Evolutionary conservation across 306 rosid genomes (phyloP).

Genomic region (Alnus rubra): DNA sequence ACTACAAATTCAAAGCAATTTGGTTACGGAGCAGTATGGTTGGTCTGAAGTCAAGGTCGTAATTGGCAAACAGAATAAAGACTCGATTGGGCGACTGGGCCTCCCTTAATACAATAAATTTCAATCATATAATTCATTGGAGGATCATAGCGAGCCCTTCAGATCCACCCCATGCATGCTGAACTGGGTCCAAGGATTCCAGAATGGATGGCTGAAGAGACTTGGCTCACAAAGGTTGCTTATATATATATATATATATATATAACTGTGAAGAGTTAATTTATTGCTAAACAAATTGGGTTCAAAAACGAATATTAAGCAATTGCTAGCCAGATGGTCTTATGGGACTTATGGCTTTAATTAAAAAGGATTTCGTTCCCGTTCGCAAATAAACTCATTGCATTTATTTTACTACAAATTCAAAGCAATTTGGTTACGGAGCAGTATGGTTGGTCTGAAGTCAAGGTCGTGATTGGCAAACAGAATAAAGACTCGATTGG

Average conservation of each 20-base stretch:
- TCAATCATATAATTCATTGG: neutral
- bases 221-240: too few relatives aligned
- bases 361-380: too few relatives aligned
- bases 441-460: neutral
- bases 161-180: neutral
- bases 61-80: neutral
- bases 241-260: too few relatives aligned
- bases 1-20: too few relatives aligned
- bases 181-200: neutral
- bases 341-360: too few relatives aligned
- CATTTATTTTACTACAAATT: too few relatives aligned
- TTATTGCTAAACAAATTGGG: too few relatives aligned
- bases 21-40: neutral
- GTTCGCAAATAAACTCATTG: too few relatives aligned
- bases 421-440: too few relatives aligned
- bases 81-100: neutral
- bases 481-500: neutral
- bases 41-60: neutral
- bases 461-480: neutral
- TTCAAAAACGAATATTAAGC: too few relatives aligned
- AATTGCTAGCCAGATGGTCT: too few relatives aligned
- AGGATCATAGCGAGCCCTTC: neutral
- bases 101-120: neutral
- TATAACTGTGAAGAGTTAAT: too few relatives aligned
- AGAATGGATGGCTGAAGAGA: neutral